Base-by-base conservation (phyloP, 2,329 filamentous ascomycete species). In the Exophiala aquamarina region DNA sequence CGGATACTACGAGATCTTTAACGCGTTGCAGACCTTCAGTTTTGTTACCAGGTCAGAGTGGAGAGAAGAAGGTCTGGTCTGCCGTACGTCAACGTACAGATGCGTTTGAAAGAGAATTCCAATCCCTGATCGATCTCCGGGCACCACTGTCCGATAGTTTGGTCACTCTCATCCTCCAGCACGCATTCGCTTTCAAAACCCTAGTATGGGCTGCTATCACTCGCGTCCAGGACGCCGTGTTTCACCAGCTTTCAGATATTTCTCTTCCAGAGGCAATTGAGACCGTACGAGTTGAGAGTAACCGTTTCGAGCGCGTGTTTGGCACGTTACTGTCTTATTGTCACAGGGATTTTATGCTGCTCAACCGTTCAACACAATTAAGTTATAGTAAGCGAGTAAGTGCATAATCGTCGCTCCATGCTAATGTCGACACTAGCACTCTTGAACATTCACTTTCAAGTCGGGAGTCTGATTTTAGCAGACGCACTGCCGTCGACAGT, bases 331-430 rank as follows among this genome's bases (percentile, higher is more conserved):
- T 41, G 38, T 28, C 5, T 11, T 5, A 28, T 5, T 41, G 38
- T 41, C 38, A 41, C n/a, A 9, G 38, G 31, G 38, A 41, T 29
- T 41, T 41, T 41, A 6, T 41, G 14, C 15, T 8, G 4, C 20
- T 41, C 7, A 41, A 15, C 38, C 38, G 38, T 4, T 7, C 5
- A 20, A 41, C 38, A 28, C 38, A 41, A 15, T 28, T 41, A 26
- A 7, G 38, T 15, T 41, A 41, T 26, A 41, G 38, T 41, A 29
- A 41, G 38, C n/a, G n/a, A n/a, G n/a, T n/a, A n/a, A n/a, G n/a
- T n/a, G n/a, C n/a, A n/a, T n/a, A n/a, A n/a, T n/a, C n/a, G n/a
- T n/a, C n/a, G n/a, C n/a, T n/a, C n/a, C n/a, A n/a, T n/a, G n/a
- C n/a, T n/a, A 38, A 10, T 38, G 6, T n/a, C n/a, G 23, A 5